Conservation (phyloP, 768 basidiomycete genomes). For the Cystobasidium onofrii region DNA sequence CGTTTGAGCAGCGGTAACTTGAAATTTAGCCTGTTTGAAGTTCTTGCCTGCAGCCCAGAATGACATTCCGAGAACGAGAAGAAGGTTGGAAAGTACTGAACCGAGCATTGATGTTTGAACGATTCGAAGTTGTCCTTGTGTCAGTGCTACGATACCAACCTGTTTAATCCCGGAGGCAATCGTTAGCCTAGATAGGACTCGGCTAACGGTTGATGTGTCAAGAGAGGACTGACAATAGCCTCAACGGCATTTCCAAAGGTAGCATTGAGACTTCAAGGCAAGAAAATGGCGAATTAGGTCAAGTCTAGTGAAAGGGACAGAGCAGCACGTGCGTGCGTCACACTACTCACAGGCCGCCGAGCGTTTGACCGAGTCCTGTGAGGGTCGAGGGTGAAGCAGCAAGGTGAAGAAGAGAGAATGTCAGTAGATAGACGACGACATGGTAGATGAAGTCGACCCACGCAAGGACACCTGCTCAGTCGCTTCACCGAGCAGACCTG, state of each 20-base stretch:
- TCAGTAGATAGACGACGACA: not conserved
- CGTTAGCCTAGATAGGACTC: too few species aligned
- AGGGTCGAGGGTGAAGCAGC: not conserved
- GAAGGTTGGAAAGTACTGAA: slow-evolving; percentile 79
- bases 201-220: too few species aligned
- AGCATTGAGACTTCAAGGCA: slow-evolving; percentile 25
- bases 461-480: slow-evolving; percentile 65
- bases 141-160: slow-evolving; percentile 69
- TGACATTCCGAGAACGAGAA: slow-evolving; percentile 81
- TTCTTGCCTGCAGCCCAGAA: slow-evolving; percentile 73
- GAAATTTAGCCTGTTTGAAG: slow-evolving; percentile 63
- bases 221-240: slow-evolving; percentile 7
- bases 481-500: slow-evolving; percentile 72
- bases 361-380: slow-evolving; percentile 60
- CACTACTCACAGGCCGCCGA: slow-evolving; percentile 57
- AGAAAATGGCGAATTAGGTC: too few species aligned
- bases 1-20: slow-evolving; percentile 79
- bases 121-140: slow-evolving; percentile 72
- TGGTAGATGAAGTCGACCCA: not conserved
- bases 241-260: slow-evolving; percentile 61
- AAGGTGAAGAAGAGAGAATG: not conserved
- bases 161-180: not conserved
- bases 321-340: not conserved
- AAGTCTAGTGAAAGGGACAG: too few species aligned
- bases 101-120: slow-evolving; percentile 91